These are phyloP conservation scores for Colletotrichum eremochloae DNA, from an alignment of 2,329 filamentous ascomycete species.

Conservation along the genomic window DNA sequence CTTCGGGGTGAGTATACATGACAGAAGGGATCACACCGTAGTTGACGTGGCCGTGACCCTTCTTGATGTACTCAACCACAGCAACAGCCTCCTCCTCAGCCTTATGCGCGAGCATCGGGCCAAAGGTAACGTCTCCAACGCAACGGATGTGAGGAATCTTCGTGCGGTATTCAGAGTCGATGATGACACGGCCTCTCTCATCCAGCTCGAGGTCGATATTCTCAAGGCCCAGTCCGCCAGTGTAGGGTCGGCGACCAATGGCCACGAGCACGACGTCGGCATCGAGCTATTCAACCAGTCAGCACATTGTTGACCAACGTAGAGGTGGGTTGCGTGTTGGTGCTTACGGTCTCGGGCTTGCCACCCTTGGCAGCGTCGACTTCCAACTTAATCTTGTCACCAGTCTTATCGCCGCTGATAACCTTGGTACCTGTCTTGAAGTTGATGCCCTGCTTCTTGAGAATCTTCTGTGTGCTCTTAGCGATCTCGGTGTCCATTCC, in stretches of 20 bases:
- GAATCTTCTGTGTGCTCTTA: slow-evolving; percentile 91
- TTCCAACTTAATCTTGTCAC: slow-evolving; percentile 83
- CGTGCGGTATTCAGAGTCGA: slow-evolving; percentile 98
- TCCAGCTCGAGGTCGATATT: slow-evolving; percentile 93
- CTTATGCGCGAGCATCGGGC: slow-evolving; percentile 99
- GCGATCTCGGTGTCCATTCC: slow-evolving; percentile 97
- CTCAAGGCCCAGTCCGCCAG: slow-evolving; percentile 89
- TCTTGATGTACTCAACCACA: slow-evolving; percentile 96
- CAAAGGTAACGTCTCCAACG: slow-evolving; percentile 96
- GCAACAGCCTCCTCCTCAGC: slow-evolving; percentile 98
- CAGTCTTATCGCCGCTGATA: slow-evolving; percentile 82
- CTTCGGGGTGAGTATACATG: slow-evolving; percentile 99
- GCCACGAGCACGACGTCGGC: slow-evolving; percentile 96
- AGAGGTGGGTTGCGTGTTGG: not conserved
- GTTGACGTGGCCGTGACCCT: slow-evolving; percentile 98
- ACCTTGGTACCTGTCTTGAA: slow-evolving; percentile 99
- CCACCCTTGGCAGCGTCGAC: slow-evolving; percentile 96
- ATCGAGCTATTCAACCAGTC: slow-evolving; percentile 73
- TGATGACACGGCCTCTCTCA: slow-evolving; percentile 93
- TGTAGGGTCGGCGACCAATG: slow-evolving; percentile 97
- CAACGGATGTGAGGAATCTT: slow-evolving; percentile 97
- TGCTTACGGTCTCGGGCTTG: slow-evolving; percentile 87
- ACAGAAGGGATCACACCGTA: slow-evolving; percentile 97
- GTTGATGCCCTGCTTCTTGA: slow-evolving; percentile 96
- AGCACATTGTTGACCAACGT: slow-evolving; percentile 21